Evolutionary conservation across 176 grass and related monocot genomes (phyloP).

Genomic region (Ensete glaucum): DNA sequence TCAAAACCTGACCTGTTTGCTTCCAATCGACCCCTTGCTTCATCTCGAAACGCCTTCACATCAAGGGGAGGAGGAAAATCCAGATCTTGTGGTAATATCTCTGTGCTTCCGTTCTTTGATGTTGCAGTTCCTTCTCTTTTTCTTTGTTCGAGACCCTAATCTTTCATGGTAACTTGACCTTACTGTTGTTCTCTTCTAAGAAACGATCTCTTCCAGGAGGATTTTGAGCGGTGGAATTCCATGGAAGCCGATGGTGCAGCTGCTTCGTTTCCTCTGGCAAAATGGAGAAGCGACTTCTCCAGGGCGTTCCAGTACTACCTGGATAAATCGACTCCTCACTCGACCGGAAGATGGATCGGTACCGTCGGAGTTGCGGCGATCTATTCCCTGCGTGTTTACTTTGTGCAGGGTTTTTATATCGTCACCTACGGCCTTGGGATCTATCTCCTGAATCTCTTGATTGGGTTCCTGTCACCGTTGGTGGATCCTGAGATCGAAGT

Average conservation of each 20-base stretch:
- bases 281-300: conserved; percentile 48
- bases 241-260: neutral
- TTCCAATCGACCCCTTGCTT: too few relatives aligned
- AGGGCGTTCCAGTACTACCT: conserved; percentile 75
- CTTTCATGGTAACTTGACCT: too few relatives aligned
- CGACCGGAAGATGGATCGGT: conserved; percentile 47
- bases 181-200: too few relatives aligned
- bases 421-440: conserved; percentile 84
- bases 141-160: too few relatives aligned
- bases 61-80: too few relatives aligned
- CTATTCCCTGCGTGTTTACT: conserved; percentile 71
- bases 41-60: too few relatives aligned
- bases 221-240: too few relatives aligned
- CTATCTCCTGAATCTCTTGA: conserved; percentile 94
- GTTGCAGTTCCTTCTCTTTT: too few relatives aligned
- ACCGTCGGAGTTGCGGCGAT: conserved; percentile 39
- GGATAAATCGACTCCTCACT: conserved; percentile 72
- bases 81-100: too few relatives aligned
- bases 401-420: conserved; percentile 71
- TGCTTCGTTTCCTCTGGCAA: conserved; percentile 30
- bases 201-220: too few relatives aligned
- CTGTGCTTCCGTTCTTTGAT: too few relatives aligned
- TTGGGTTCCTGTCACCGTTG: conserved; percentile 95
- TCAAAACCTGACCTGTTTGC: too few relatives aligned
- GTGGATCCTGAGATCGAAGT: conserved; percentile 82